Evolutionary conservation across 495 filamentous ascomycete genomes (phyloP).

Genomic region (Bacidia rubella): DNA sequence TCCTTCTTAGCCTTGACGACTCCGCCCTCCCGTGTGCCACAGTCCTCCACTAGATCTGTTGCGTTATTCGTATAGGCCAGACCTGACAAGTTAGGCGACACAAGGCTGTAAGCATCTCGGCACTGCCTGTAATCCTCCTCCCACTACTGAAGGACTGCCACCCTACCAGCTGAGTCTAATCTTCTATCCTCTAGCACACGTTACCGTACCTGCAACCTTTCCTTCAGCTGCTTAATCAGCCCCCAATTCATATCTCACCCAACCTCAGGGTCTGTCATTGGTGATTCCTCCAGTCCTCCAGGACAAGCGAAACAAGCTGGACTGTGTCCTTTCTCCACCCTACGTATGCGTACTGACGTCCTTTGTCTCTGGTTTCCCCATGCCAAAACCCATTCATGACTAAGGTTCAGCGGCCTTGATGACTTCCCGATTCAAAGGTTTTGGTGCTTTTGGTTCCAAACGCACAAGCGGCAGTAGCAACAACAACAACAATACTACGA

Average conservation of each 20-base stretch:
- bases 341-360: conserved; percentile 4
- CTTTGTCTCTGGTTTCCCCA: conserved; percentile 6
- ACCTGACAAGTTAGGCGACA: not conserved
- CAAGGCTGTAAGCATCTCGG: not conserved
- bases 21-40: not conserved
- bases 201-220: not conserved
- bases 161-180: not conserved
- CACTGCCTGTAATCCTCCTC: not conserved
- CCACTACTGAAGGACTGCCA: not conserved
- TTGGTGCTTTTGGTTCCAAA: conserved; percentile 31
- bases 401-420: conserved; percentile 29
- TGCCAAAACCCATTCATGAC: conserved; percentile 14
- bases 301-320: not conserved
- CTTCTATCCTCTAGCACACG: not conserved
- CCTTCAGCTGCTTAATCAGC: conserved; percentile 1
- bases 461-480: conserved; percentile 29
- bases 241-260: not conserved
- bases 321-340: not conserved
- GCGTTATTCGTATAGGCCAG: not conserved
- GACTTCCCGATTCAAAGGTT: conserved; percentile 37
- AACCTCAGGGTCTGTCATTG: not conserved
- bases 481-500: conserved; percentile 8
- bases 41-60: not conserved
- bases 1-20: not conserved
- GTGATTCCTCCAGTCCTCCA: not conserved